Conservation (phyloP, 768 basidiomycete genomes). For the Boletus subparvulus region DNA sequence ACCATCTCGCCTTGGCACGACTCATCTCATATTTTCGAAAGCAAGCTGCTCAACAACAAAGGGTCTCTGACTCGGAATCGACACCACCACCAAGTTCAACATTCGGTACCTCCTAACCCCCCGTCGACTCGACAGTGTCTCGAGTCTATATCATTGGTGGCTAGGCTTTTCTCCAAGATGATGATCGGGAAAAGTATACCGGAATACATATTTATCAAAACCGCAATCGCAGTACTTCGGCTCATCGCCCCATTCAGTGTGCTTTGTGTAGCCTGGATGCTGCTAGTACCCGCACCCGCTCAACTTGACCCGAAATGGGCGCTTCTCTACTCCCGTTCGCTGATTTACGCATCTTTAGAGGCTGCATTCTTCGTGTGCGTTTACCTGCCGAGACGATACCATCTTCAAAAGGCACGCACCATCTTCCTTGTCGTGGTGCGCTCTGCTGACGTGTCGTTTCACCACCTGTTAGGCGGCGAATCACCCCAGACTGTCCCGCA, state of each 20-base stretch:
- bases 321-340: conserved; percentile 16
- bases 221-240: conserved; percentile 45
- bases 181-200: conserved; percentile 50
- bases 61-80: no score
- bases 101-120: background rate
- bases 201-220: conserved; percentile 56
- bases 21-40: no score
- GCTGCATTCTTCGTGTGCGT: conserved; percentile 48
- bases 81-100: no score
- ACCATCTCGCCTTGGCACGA: no score
- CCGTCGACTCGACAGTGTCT: background rate
- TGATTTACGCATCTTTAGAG: conserved; percentile 42
- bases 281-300: background rate
- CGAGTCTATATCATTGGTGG: background rate
- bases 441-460: background rate
- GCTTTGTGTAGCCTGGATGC: conserved; percentile 33
- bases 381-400: conserved; percentile 46
- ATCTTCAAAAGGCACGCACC: conserved; percentile 45
- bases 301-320: background rate
- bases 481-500: conserved; percentile 38
- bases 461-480: conserved; percentile 31
- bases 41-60: no score
- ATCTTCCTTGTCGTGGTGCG: background rate
- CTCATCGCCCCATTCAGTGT: conserved; percentile 52
- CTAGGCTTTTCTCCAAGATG: background rate